Percentiles rank a stretch among this genome's conserved stretches.
Evolutionary conservation across 441 rosid genomes (phyloP).

Genomic region (Pelargonium citronellum): DNA sequence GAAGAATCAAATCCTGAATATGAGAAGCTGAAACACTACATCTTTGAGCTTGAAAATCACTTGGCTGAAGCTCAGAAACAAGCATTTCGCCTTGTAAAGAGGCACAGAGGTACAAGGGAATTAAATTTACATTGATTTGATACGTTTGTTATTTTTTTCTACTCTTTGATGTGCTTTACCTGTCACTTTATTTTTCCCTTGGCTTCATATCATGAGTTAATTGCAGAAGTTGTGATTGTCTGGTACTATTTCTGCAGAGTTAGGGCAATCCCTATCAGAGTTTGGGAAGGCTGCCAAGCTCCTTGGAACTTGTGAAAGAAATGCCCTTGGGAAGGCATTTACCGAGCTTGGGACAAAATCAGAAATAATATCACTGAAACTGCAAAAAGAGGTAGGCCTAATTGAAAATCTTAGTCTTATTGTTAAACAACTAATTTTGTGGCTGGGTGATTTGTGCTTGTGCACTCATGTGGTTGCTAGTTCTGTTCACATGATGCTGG

Average conservation of each 20-base stretch:
- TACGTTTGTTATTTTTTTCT: neutral
- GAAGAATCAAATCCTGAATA: constrained; percentile 92
- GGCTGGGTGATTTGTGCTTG: neutral
- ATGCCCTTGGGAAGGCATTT: constrained; percentile 75
- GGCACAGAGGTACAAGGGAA: constrained; percentile 71
- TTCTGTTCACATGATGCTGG: neutral
- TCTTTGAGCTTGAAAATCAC: constrained; percentile 95
- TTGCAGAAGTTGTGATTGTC: constrained; percentile 13
- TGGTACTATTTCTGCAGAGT: constrained; percentile 41
- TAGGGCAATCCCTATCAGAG: constrained; percentile 85
- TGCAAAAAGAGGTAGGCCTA: constrained; percentile 75
- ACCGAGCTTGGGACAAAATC: constrained; percentile 87
- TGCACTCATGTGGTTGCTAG: neutral
- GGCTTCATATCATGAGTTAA: neutral
- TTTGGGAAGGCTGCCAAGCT: constrained; percentile 93
- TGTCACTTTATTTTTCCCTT: neutral
- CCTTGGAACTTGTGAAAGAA: constrained; percentile 87
- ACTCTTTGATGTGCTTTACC: neutral
- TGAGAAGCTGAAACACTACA: constrained; percentile 80
- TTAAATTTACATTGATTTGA: neutral
- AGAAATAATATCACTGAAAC: constrained; percentile 60
- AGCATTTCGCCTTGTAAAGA: constrained; percentile 88
- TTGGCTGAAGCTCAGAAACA: constrained; percentile 94
- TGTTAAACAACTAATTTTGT: too few relatives aligned
- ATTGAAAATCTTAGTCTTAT: constrained; percentile 17